Evolutionary conservation across 805 yeast species (phyloP), one percentile per base, ranked within the genome.

Genomic region (Debaryomyces maramus): DNA sequence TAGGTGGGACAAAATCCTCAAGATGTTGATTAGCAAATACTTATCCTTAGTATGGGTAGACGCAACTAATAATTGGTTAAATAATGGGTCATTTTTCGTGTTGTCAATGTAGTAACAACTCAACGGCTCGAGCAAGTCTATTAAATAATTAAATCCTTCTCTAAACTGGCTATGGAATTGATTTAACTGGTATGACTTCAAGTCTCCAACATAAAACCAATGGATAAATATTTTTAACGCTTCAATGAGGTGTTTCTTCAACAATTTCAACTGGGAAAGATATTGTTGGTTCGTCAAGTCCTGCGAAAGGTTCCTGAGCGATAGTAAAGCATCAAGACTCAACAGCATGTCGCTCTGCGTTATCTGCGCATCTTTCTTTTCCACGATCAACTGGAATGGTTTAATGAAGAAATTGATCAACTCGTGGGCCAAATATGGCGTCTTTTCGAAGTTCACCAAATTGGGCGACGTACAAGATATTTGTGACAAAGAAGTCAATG

Each of bases 91-190:
- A 49, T 83, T 81, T 36, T 79, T 73, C 17, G 79, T 72, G 19
- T 83, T 85, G 21, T 93, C 90, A 3, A 89, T 80, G 49, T 85
- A 73, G 60, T 87, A 88, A 31, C 96, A 84, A 3, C 91, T 80
- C 22, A 89, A 77, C 2, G 90, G 82, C 58, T 93, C 98, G 45
- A 87, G 75, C 22, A 89, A 75, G 60, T 93, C 99, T 38, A 88
- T 61, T 10, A 82, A 66, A 57, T 87, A 86, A 41, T 73, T 76
- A 32, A 82, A 65, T 19, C 83, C 64, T 56, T 89, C 97, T 39
- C 72, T 73, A 36, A 67, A 66, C 38, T 59, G 61, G 43, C 60
- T 61, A 26, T 60, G 56, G 46, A 43, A 57, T 30, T 46, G 43
- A 5, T 36, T 38, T 42, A 65, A 48, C n/a, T 42, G 34, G 38